Percentiles rank a stretch among this genome's conserved stretches.
Evolutionary conservation across 768 basidiomycete genomes (phyloP).

Genomic region (Rhodotorula babjevae): DNA sequence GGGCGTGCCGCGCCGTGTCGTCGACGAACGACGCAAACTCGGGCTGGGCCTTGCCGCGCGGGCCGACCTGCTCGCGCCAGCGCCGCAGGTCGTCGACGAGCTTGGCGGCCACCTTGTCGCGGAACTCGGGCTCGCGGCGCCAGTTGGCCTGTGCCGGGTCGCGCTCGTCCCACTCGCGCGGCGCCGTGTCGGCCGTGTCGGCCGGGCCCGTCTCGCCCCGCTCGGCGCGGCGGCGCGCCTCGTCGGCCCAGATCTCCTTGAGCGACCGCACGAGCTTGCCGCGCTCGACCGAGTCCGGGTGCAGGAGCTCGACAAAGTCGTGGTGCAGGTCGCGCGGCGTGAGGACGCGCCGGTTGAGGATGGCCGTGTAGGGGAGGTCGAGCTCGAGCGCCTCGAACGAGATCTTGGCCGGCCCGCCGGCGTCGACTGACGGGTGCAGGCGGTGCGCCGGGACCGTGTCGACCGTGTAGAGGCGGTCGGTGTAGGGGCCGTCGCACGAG

Average conservation of each 20-base stretch:
- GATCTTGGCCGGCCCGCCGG: constrained; percentile 44
- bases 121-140: constrained; percentile 55
- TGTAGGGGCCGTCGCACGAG: constrained; percentile 11
- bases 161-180: constrained; percentile 11
- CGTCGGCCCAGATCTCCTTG: constrained; percentile 93
- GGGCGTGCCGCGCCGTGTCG: constrained; percentile 7
- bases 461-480: constrained; percentile 42
- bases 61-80: constrained; percentile 41
- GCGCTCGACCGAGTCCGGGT: constrained; percentile 50
- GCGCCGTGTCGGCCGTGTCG: constrained; percentile 22
- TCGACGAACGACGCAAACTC: constrained; percentile 35
- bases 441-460: constrained; percentile 41
- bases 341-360: constrained; percentile 73
- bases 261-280: constrained; percentile 82
- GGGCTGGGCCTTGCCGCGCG: constrained; percentile 43
- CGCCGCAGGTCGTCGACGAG: constrained; percentile 54
- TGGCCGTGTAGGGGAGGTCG: constrained; percentile 72
- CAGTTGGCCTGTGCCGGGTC: neutral
- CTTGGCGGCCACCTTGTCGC: constrained; percentile 57
- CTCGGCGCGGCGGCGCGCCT: constrained; percentile 62
- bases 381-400: constrained; percentile 62
- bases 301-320: constrained; percentile 59
- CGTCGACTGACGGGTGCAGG: constrained; percentile 42
- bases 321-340: constrained; percentile 65
- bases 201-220: constrained; percentile 34